Evolutionary conservation across 176 grass and related monocot species (phyloP).

Genomic region (Hsuehochloa calcarea): DNA sequence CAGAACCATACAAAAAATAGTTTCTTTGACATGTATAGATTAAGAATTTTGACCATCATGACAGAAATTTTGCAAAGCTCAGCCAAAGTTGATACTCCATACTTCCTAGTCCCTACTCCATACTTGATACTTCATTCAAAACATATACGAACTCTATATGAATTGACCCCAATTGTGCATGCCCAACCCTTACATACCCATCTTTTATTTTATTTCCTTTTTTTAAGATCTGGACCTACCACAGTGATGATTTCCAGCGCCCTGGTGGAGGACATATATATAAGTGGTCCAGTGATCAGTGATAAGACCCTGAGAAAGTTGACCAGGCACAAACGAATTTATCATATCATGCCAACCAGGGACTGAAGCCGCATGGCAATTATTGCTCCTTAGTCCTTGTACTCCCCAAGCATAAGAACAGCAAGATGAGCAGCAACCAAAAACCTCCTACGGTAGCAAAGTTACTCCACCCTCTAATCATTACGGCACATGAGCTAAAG

Average conservation of each 20-base stretch:
- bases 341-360: slow-evolving; percentile 17
- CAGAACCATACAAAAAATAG: neutral
- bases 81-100: neutral
- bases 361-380: slow-evolving; percentile 12
- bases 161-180: neutral
- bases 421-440: slow-evolving; percentile 18
- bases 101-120: neutral
- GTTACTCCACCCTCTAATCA: slow-evolving; percentile 36
- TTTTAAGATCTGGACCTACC: slow-evolving; percentile 42
- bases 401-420: neutral
- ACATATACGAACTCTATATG: neutral
- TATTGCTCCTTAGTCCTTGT: slow-evolving; percentile 12
- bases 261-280: slow-evolving; percentile 15
- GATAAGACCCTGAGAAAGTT: slow-evolving; percentile 12
- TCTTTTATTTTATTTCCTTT: neutral
- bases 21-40: slow-evolving; percentile 28
- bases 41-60: slow-evolving; percentile 4
- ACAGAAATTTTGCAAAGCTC: neutral
- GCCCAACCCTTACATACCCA: neutral
- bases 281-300: slow-evolving; percentile 31
- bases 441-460: slow-evolving; percentile 28
- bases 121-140: neutral
- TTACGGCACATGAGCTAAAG: slow-evolving; percentile 43
- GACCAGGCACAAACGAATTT: slow-evolving; percentile 19
- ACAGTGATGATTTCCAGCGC: neutral